A percentile compares a stretch with the other conserved stretches of the same genome.
Conservation (phyloP, 108 stramenopile genomes). For the Schizochytrium sp. region DNA sequence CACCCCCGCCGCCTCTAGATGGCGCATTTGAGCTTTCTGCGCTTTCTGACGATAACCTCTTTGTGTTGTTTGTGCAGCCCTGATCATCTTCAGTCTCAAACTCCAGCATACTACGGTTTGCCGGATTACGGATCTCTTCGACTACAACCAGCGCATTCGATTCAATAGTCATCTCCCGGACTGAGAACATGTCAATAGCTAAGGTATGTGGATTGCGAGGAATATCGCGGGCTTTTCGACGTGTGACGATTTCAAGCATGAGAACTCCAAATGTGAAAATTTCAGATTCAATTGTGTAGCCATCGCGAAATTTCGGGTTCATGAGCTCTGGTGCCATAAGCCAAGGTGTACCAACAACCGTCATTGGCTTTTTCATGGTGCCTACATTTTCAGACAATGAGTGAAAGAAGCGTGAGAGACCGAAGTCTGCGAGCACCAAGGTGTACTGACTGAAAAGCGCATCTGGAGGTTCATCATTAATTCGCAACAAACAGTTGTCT, state of each 20-base stretch:
- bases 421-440: conserved; percentile 50
- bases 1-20: too few relatives aligned
- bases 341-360: conserved; percentile 47
- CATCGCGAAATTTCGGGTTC: conserved; percentile 42
- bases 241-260: conserved; percentile 40
- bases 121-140: not conserved
- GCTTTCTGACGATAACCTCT: not conserved
- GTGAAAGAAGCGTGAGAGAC: not conserved
- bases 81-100: not conserved
- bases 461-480: not conserved
- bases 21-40: conserved; percentile 2
- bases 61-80: not conserved
- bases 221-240: conserved; percentile 30
- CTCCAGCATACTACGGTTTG: not conserved
- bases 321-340: conserved; percentile 58
- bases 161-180: not conserved
- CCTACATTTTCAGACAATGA: not conserved
- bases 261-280: conserved; percentile 51
- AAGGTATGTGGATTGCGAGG: conserved; percentile 27
- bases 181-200: conserved; percentile 21
- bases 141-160: not conserved
- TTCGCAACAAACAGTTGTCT: conserved; percentile 20
- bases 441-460: not conserved
- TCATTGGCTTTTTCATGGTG: not conserved
- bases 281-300: conserved; percentile 47